Base-by-base conservation (phyloP, 495 filamentous ascomycete species). In the Penicillium parvum region DNA sequence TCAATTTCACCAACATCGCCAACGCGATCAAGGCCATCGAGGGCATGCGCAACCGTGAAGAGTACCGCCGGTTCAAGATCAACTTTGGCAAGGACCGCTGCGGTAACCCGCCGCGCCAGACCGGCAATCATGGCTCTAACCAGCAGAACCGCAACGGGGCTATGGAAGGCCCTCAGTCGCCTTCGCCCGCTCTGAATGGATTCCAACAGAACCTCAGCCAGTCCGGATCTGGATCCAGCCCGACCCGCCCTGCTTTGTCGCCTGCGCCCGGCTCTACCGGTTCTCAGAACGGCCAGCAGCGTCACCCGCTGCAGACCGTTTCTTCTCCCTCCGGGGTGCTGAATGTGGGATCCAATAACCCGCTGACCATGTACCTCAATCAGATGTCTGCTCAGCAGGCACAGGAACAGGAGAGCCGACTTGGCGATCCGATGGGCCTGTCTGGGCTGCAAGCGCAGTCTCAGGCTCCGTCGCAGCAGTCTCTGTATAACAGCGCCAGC, bases 11-110 rank as follows among this genome's bases (percentile, higher is more conserved):
- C 56, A 97, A 98, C 69, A 98, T 98, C 53, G 92, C 92, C 51
- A 98, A 98, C 48, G 92, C 92, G 28, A 98, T 98, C 73, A 98
- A 98, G 65, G 94, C 92, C 4, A 98, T 98, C 49, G 92, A 98
- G 63, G 92, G 91, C 23, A 82, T 97, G 50, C 80, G 92, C 19
- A 83, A 88, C 60, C 85, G 90, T 52, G 94, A 98, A 37, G 92
- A 98, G 59, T 98, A 98, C 70, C 84, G 79, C 63, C 84, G 91
- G 35, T 98, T 98, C 78, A 98, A 98, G 76, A 90, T 98, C 63
- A 98, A 98, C 69, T 98, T 98, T 63, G 92, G 92, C 58, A 98
- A 98, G 70, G 92, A 98, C 64, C 80, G 92, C 37, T 98, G 92
- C 57, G 92, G 92, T 50, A 98, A 97, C 65, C 87, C 92, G 14